Conservation (phyloP, 2,329 filamentous ascomycete genomes). For the Penicillium griseofulvum region DNA sequence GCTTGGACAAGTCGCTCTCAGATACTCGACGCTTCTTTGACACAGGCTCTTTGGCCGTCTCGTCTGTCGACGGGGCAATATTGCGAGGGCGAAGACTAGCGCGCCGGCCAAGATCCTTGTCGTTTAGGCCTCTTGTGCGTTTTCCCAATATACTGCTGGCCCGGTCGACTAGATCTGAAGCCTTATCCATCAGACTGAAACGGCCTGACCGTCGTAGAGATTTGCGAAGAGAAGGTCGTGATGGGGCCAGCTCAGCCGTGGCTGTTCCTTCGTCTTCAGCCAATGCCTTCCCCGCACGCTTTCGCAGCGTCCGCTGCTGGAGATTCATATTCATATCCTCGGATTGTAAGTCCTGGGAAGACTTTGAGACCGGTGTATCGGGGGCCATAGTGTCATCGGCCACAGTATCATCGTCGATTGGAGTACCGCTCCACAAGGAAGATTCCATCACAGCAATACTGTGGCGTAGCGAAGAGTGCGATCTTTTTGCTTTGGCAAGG, state of each 20-base stretch:
- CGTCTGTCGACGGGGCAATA: constrained; percentile 26
- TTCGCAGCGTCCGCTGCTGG: constrained; percentile 31
- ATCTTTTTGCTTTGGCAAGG: constrained; percentile 34
- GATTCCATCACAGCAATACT: constrained; percentile 44
- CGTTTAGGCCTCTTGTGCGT: constrained; percentile 55
- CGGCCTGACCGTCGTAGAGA: constrained; percentile 44
- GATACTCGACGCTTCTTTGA: constrained; percentile 46
- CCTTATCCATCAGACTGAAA: constrained; percentile 42
- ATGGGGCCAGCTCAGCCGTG: constrained; percentile 19
- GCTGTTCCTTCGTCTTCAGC: constrained; percentile 26
- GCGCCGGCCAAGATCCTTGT: constrained; percentile 57
- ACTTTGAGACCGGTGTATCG: constrained; percentile 37
- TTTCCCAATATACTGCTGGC: constrained; percentile 58
- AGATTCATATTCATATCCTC: constrained; percentile 27
- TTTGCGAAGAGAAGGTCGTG: constrained; percentile 27
- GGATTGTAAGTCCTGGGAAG: constrained; percentile 29
- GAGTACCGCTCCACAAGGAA: constrained; percentile 27
- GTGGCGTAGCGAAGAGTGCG: constrained; percentile 39
- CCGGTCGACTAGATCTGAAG: constrained; percentile 49
- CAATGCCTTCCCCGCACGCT: constrained; percentile 31
- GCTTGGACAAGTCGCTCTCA: constrained; percentile 33
- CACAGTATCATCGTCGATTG: constrained; percentile 17
- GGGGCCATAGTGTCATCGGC: constrained; percentile 29
- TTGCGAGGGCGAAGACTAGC: constrained; percentile 58
- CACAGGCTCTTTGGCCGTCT: constrained; percentile 25